Evolutionary conservation across 2,329 filamentous ascomycete genomes (phyloP), one percentile per base, ranked within the genome.

Genomic region (Alternaria atra): DNA sequence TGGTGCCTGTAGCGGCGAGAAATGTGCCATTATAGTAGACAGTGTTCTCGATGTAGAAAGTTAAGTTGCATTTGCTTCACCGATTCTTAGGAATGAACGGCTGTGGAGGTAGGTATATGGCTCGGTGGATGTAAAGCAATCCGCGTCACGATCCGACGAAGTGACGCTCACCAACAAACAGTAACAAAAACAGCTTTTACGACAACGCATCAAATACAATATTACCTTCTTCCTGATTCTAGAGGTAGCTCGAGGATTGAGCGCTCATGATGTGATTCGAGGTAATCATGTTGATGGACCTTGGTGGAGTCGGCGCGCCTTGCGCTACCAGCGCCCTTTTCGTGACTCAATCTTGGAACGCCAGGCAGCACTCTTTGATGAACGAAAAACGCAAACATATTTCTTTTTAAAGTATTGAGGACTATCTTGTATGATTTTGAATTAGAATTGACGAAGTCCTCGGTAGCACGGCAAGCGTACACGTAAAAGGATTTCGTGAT

Each of bases 1-100:
- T 8, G 53, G 53, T 20, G 60, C 51, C 8, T 42, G 34, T 27
- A 52, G 32, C n/a, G 60, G 60, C 4, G 40, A 55, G 27, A 53
- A 34, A 15, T 37, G 29, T n/a, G 40, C 2, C 55, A 46, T 47
- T 32, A 2, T n/a, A 32, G 5, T 25, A 8, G 32, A n/a, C 9
- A 12, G 8, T 27, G 9, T 20, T 10, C 3, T 20, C 17, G 10
- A 50, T 17, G n/a, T n/a, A 10, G 7, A 20, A 5, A 23, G 10
- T 20, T 12, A 17, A 20, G 8, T 6, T 10, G 17, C 10, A 23
- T 20, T 17, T 23, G 17, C 1, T 40, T 20, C 9, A 5, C 17
- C 20, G 8, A 5, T 20, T 10, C 20, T 17, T 10, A 17, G 10
- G n/a, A 20, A 7, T 20, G 5, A 7, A 7, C 15, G 1, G 15